Evolutionary conservation across 352 stramenopile species (phyloP), one percentile per base, ranked within the genome.

Genomic region (Phytopythium ostracodes): DNA sequence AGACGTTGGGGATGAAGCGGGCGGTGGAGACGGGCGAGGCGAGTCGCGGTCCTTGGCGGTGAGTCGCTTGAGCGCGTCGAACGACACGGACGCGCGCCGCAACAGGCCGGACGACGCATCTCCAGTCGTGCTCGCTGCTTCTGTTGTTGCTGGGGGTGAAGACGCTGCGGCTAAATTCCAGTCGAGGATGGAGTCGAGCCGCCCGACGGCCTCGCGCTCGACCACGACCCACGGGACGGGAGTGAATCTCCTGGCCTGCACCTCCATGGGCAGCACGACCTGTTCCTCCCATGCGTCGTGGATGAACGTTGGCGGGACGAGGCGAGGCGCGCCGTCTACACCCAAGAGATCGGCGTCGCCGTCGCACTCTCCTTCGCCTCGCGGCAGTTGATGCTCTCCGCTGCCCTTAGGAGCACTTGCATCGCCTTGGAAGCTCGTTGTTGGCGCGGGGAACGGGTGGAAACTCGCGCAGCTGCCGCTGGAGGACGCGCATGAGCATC

Each of bases 221-320:
- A 88, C 60, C 15, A 66, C 60, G 15, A 73, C 51, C 79, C 78
- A 91, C 14, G 11, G 43, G 11, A 81, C 62, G 29, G 67, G 56
- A 43, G 73, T 40, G 8, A 38, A 35, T 17, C 31, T 59, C n/a
- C 54, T 70, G 29, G 68, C 59, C 15, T 53, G 63, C 36, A 65
- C 56, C 63, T 86, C 70, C 15, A 82, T 58, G 12, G 73, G 71
- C 33, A 73, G 44, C 15, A 87, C 51, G 20, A 82, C 49, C 12
- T 63, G 61, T 63, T 81, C 63, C 54, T 84, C 76, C 5, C 27
- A 33, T 1, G 20, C 47, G 25, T 84, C 76, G 58, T 76, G 55
- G 22, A 70, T 55, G 22, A 72, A 70, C 44, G 66, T 43, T 3
- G n/a, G 35, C 27, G 73, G 54, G 18, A 80, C 40, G 17, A 62